phyloP scores from a whole-genome alignment of 768 basidiomycete genomes.

The Saitozyma sp. region DNA sequence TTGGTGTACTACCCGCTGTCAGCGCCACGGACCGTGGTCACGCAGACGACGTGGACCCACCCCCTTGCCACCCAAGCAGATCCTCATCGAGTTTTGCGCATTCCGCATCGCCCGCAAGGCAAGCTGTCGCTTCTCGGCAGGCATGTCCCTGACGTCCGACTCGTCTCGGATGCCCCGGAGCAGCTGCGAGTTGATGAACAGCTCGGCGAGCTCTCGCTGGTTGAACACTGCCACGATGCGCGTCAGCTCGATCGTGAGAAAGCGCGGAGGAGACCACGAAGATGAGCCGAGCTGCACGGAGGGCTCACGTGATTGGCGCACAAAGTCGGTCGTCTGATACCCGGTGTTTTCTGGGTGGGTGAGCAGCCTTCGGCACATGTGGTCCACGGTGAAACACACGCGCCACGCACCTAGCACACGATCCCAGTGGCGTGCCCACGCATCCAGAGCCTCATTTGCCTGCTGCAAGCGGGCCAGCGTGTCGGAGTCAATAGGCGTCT shows the following conservation, averaged over 20 bases:
- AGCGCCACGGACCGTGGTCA: constrained; percentile 55
- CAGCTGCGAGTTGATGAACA: constrained; percentile 52
- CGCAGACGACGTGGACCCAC: constrained; percentile 16
- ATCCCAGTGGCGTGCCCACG: constrained; percentile 64
- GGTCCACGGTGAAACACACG: no score
- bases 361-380: no score
- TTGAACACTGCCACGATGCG: constrained; percentile 58
- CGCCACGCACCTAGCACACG: constrained; percentile 50
- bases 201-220: constrained; percentile 60
- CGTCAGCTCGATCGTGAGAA: neutral
- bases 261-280: constrained; percentile 6
- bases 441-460: constrained; percentile 73
- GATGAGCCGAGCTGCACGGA: constrained; percentile 58
- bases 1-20: constrained; percentile 63
- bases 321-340: constrained; percentile 61
- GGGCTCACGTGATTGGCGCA: constrained; percentile 54
- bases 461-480: constrained; percentile 72
- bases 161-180: constrained; percentile 67
- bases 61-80: constrained; percentile 66
- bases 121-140: constrained; percentile 69
- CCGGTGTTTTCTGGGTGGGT: no score
- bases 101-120: constrained; percentile 80
- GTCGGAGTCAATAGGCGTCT: constrained; percentile 70
- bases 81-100: constrained; percentile 75
- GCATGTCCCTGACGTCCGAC: constrained; percentile 83